Evolutionary conservation across 805 yeast genomes (phyloP).

Genomic region (Alloascoidea africana): DNA sequence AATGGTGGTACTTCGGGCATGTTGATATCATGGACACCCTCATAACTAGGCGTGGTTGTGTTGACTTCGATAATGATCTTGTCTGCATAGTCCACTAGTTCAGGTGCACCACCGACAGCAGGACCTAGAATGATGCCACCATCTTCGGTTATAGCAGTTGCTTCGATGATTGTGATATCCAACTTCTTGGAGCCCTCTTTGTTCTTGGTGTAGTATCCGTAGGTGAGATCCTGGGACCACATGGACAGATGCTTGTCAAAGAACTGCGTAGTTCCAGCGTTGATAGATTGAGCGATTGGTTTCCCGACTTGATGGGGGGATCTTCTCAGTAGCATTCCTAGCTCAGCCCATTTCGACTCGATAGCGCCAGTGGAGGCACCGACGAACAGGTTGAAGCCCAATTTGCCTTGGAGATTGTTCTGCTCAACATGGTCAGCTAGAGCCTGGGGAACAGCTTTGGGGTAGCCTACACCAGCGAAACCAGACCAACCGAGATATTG

Average conservation of each 20-base stretch:
- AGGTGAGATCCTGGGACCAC: conserved; percentile 98
- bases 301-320: conserved; percentile 98
- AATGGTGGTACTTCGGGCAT: conserved; percentile 82
- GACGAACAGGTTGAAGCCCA: conserved; percentile 82
- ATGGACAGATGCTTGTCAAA: conserved; percentile 94
- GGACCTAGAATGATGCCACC: conserved; percentile 95
- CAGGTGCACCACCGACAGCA: conserved; percentile 98
- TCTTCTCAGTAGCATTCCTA: conserved; percentile 76
- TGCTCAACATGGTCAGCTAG: conserved; percentile 80
- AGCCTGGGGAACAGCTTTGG: conserved; percentile 85
- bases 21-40: conserved; percentile 93
- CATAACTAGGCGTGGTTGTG: conserved; percentile 87
- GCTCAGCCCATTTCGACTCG: conserved; percentile 88
- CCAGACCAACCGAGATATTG: conserved; percentile 98
- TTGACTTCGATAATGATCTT: conserved; percentile 88
- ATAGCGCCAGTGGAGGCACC: conserved; percentile 96
- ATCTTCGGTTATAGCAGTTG: conserved; percentile 91
- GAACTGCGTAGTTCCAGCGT: conserved; percentile 73
- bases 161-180: conserved; percentile 87
- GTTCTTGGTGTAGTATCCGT: conserved; percentile 59
- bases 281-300: conserved; percentile 83
- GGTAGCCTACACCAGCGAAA: conserved; percentile 98
- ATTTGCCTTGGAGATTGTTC: conserved; percentile 72
- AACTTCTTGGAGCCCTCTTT: conserved; percentile 21
- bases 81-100: conserved; percentile 72